Evolutionary conservation across 805 yeast genomes (phyloP).

Genomic region (Ogataea kodamae): DNA sequence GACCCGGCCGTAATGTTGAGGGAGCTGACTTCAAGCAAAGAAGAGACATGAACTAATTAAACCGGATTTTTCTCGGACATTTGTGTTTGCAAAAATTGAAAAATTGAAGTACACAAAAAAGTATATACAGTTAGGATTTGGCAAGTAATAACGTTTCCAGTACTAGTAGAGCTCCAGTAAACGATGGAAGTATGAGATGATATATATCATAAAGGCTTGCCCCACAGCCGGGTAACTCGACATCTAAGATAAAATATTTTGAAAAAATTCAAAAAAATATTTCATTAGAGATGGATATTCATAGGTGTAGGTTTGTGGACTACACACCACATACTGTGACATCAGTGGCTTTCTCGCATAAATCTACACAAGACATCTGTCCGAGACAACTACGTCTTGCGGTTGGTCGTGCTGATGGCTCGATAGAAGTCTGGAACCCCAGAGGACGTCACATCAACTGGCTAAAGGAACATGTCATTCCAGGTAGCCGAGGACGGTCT

Average conservation of each 20-base stretch:
- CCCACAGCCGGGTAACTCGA: slow-evolving; percentile 6
- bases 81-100: neutral
- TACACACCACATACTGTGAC: slow-evolving; percentile 82
- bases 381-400: slow-evolving; percentile 71
- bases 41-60: slow-evolving; percentile 5
- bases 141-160: no score
- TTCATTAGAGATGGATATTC: slow-evolving; percentile 57
- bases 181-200: no score
- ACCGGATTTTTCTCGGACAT: no score
- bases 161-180: no score
- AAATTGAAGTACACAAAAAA: no score
- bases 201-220: no score
- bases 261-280: slow-evolving; percentile 3
- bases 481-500: slow-evolving; percentile 79
- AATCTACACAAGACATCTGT: slow-evolving; percentile 42
- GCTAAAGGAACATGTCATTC: slow-evolving; percentile 70
- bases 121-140: no score
- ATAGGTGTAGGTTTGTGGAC: slow-evolving; percentile 90
- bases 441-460: slow-evolving; percentile 52
- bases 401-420: slow-evolving; percentile 90
- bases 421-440: slow-evolving; percentile 95
- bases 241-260: neutral
- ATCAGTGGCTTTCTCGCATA: slow-evolving; percentile 71
- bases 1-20: neutral
- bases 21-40: neutral